Conservation (phyloP, 257 asterid species). For the Agastache rugosa region DNA sequence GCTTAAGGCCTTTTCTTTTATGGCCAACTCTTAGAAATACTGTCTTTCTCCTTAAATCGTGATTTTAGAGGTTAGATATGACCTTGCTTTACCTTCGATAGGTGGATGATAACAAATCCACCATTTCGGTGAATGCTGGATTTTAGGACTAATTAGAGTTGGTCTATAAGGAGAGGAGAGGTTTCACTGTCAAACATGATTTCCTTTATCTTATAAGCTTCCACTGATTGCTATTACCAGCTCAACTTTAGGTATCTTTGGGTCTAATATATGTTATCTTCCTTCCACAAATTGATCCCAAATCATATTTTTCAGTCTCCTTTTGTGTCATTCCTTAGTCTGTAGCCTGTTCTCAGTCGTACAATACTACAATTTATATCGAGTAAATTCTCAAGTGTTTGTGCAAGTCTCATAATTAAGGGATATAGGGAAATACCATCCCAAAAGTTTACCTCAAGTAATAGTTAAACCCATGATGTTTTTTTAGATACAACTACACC, state of each 20-base stretch:
- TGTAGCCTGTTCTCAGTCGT: background rate
- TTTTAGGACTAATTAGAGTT: background rate
- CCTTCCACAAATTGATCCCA: no score
- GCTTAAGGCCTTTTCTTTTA: background rate
- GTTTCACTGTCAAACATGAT: background rate
- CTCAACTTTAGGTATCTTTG: background rate
- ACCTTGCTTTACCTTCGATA: background rate
- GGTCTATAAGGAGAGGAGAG: background rate
- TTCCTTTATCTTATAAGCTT: background rate
- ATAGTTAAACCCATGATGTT: background rate
- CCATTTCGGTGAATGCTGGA: background rate
- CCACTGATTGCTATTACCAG: background rate
- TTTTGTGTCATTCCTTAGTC: no score
- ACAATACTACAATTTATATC: no score
- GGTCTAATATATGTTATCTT: background rate
- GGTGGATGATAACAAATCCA: background rate
- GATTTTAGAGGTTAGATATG: background rate
- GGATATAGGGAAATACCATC: background rate
- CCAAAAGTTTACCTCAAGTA: background rate
- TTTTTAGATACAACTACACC: background rate
- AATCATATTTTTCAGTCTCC: no score
- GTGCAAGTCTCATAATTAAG: background rate
- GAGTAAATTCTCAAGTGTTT: background rate
- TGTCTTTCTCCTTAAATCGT: background rate
- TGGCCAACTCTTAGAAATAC: background rate